Percentiles rank a stretch among this genome's conserved stretches.
Conservation (phyloP, 73 alveolate genomes). For the Breviolum minutum region DNA sequence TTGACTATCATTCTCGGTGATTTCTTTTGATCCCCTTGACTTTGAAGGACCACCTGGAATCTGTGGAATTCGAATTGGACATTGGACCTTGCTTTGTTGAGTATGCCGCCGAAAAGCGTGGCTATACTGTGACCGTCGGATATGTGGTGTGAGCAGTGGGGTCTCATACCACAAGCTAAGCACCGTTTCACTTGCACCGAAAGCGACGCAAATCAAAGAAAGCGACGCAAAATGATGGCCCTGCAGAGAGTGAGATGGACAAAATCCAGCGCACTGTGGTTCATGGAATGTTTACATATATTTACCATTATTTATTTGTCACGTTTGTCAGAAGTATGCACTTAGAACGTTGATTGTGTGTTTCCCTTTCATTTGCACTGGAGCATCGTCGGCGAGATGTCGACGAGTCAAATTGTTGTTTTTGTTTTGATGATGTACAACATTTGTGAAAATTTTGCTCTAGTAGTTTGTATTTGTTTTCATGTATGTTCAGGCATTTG, state of each 20-base stretch:
- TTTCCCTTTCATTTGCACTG: too few relatives aligned
- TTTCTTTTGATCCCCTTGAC: neutral
- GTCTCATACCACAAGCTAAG: neutral
- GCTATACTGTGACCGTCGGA: constrained; percentile 83
- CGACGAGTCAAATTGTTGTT: too few relatives aligned
- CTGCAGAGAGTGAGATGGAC: neutral
- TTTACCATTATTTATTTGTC: neutral
- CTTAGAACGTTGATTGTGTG: too few relatives aligned
- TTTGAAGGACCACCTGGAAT: constrained; percentile 6
- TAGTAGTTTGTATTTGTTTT: too few relatives aligned
- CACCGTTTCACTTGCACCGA: neutral
- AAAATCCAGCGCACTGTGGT: too few relatives aligned
- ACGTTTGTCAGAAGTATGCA: neutral
- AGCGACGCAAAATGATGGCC: neutral
- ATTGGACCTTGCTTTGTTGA: constrained; percentile 53
- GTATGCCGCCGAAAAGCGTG: constrained; percentile 91
- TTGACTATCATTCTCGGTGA: neutral
- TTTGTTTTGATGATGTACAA: too few relatives aligned
- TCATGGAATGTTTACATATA: too few relatives aligned
- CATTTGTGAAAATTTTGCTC: too few relatives aligned
- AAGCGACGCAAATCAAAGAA: too few relatives aligned
- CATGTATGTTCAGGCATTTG: too few relatives aligned
- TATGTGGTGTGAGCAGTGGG: constrained; percentile 30
- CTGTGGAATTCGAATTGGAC: constrained; percentile 54
- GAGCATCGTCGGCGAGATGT: too few relatives aligned